Percentiles rank a stretch among this genome's conserved stretches.
Evolutionary conservation across 371 early-diverging fungal species (phyloP).

Genomic region (Syncephalastrum monosporum): DNA sequence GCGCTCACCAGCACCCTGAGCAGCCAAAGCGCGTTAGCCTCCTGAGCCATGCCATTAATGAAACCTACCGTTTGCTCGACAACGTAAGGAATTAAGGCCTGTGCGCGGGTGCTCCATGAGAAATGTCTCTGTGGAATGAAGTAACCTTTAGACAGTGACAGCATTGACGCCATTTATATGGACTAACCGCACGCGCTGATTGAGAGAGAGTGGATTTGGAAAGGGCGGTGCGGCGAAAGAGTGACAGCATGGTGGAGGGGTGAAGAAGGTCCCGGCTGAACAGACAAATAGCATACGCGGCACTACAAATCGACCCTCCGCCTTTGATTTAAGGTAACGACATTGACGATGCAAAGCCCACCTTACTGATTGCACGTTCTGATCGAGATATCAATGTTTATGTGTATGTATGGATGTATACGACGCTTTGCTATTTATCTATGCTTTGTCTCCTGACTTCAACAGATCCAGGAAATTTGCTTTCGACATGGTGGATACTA

Average conservation of each 20-base stretch:
- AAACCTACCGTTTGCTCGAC: conserved; percentile 69
- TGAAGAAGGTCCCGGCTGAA: neutral
- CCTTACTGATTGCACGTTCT: too few species aligned
- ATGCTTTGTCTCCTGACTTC: conserved; percentile 40
- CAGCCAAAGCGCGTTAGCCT: neutral
- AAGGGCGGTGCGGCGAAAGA: neutral
- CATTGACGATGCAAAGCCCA: too few species aligned
- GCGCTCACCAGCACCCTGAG: conserved; percentile 73
- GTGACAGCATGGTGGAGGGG: neutral
- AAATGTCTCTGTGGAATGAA: too few species aligned
- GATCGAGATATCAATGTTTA: too few species aligned
- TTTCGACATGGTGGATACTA: conserved; percentile 64
- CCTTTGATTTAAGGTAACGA: too few species aligned
- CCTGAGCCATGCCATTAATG: too few species aligned
- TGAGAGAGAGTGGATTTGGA: neutral
- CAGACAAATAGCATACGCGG: conserved; percentile 1
- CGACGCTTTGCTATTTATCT: too few species aligned
- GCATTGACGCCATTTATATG: too few species aligned
- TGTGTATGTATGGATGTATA: too few species aligned
- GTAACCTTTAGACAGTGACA: too few species aligned
- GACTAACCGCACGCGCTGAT: too few species aligned
- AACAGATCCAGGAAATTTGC: conserved; percentile 63
- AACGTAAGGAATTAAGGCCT: conserved; percentile 69
- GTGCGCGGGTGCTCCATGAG: conserved; percentile 15
- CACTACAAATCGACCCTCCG: neutral